A percentile compares a stretch with the other conserved stretches of the same genome.
These are phyloP conservation scores for Edaphochlamys debaryana DNA, from an alignment of 139 green algal genomes.

Conservation along the genomic window DNA sequence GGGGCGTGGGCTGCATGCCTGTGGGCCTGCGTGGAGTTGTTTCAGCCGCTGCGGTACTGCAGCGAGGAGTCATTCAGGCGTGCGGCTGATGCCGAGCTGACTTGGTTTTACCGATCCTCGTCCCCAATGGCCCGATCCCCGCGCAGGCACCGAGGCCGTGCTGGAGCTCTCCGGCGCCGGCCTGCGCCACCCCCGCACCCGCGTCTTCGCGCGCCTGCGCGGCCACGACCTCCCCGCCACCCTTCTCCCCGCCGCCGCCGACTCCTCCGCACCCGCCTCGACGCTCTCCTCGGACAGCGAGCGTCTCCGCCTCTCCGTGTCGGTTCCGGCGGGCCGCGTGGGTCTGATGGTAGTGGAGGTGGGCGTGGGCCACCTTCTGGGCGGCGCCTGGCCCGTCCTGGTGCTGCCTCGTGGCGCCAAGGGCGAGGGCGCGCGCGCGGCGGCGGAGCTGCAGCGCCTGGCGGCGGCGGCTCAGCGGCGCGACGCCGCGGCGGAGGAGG, in stretches of 20 bases:
- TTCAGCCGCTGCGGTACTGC: too few species aligned
- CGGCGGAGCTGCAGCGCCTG: constrained; percentile 13
- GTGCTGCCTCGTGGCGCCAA: constrained; percentile 2
- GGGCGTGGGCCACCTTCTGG: constrained; percentile 34
- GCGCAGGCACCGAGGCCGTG: background rate
- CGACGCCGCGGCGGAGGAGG: background rate
- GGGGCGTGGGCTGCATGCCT: too few species aligned
- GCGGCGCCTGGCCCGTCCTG: constrained; percentile 29
- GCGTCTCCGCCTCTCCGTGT: background rate
- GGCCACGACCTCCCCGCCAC: constrained; percentile 7
- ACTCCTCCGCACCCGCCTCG: background rate
- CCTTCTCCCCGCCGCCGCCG: background rate
- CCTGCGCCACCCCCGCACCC: background rate
- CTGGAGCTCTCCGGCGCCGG: background rate
- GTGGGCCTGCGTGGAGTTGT: too few species aligned
- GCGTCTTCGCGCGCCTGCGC: constrained; percentile 9
- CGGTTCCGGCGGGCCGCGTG: constrained; percentile 1
- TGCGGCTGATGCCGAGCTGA: too few species aligned
- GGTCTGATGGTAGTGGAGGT: constrained; percentile 33
- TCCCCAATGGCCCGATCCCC: too few species aligned
- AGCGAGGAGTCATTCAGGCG: too few species aligned
- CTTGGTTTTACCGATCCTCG: too few species aligned
- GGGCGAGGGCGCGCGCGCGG: background rate
- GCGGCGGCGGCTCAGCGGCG: background rate
- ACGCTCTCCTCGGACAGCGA: background rate